Conservation (phyloP, 495 filamentous ascomycete genomes). For the Aspergillus cristatus region DNA sequence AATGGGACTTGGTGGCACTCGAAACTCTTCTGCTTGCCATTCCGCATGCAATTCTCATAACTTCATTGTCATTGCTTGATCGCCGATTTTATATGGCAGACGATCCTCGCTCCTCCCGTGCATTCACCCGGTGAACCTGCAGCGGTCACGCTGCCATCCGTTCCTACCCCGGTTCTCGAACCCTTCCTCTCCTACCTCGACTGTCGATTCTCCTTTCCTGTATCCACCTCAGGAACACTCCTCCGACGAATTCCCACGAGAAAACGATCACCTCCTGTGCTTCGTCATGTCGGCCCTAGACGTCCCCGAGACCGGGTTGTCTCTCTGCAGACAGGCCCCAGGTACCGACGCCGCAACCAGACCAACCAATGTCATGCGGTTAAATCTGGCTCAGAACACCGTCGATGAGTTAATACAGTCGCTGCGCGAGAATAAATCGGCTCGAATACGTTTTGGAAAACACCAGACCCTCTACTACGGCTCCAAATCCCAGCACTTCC, state of each 20-base stretch:
- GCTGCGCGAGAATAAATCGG: constrained; percentile 53
- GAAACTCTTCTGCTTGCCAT: constrained; percentile 14
- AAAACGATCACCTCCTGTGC: too few species aligned
- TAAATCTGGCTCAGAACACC: constrained; percentile 54
- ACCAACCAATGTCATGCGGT: constrained; percentile 48
- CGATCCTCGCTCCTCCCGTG: constrained; percentile 26
- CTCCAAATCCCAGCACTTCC: constrained; percentile 42
- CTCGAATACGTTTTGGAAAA: constrained; percentile 38
- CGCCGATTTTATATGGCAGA: constrained; percentile 27
- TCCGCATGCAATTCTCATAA: constrained; percentile 11
- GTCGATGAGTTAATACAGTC: constrained; percentile 64
- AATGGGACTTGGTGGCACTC: constrained; percentile 17
- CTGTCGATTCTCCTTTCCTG: constrained; percentile 9
- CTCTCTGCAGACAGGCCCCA: constrained; percentile 34
- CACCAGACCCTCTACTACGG: constrained; percentile 44
- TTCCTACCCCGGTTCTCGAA: constrained; percentile 21
- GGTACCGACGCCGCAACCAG: constrained; percentile 22
- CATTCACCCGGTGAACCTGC: constrained; percentile 39
- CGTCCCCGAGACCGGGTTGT: constrained; percentile 40
- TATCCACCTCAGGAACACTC: too few species aligned
- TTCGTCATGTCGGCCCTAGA: constrained; percentile 32
- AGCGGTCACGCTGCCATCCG: constrained; percentile 36
- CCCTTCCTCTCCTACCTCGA: too few species aligned
- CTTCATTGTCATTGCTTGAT: constrained; percentile 17
- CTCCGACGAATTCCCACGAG: constrained; percentile 8